Percentiles rank a stretch among this genome's conserved stretches.
phyloP scores from a whole-genome alignment of 306 rosid species.

The Castanea sativa region DNA sequence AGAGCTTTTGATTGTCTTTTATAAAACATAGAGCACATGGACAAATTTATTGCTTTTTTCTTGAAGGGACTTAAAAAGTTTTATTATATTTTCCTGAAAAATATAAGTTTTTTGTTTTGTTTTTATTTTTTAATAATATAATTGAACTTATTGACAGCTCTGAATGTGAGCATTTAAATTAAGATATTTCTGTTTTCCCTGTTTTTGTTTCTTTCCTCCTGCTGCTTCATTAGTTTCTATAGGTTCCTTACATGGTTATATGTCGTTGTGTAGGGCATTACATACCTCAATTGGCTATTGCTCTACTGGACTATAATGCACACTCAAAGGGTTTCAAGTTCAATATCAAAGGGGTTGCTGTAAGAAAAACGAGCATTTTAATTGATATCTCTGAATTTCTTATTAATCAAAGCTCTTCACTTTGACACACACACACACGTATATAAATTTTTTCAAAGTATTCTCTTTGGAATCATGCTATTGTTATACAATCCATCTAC shows the following conservation, averaged over 20 bases:
- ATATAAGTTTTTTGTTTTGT: too few relatives aligned
- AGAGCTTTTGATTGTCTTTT: background rate
- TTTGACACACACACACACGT: background rate
- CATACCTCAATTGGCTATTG: conserved; percentile 75
- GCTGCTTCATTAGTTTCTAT: background rate
- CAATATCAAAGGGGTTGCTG: conserved; percentile 87
- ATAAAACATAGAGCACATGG: background rate
- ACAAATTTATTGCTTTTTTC: background rate
- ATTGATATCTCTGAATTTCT: background rate
- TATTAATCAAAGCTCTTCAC: background rate
- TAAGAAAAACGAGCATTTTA: conserved; percentile 34
- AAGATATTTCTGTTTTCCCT: background rate
- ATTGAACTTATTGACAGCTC: background rate
- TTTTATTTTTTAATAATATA: too few relatives aligned
- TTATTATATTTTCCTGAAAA: background rate
- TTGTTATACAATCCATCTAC: conserved; percentile 11
- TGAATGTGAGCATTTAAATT: background rate
- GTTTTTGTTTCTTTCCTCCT: background rate
- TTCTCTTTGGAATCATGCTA: background rate
- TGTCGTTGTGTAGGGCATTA: conserved; percentile 61
- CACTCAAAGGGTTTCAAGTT: conserved; percentile 71
- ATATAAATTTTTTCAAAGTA: background rate
- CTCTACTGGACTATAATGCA: conserved; percentile 62
- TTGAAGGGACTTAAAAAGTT: background rate
- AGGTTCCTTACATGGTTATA: background rate